A percentile compares a stretch with the other conserved stretches of the same genome.
Conservation (phyloP, 192 early-diverging fungal species). For the Lunasporangiospora selenospora region DNA sequence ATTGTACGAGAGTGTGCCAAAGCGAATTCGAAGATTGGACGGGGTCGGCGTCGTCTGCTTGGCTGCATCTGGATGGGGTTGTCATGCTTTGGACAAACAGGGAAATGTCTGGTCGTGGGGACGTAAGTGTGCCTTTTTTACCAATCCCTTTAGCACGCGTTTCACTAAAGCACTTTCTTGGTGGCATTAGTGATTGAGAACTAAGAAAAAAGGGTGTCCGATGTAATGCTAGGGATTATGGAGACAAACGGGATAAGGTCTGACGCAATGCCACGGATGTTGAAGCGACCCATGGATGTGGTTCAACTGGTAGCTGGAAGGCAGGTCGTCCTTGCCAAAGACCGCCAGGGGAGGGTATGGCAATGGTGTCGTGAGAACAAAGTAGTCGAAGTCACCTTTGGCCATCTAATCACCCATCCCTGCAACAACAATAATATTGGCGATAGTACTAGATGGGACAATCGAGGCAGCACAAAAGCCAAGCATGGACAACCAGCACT, state of each 20-base stretch:
- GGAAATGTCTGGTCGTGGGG: constrained; percentile 46
- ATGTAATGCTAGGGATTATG: constrained; percentile 46
- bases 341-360: constrained; percentile 29
- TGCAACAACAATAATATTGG: background rate
- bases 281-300: constrained; percentile 24
- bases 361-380: constrained; percentile 46
- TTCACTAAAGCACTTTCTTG: background rate
- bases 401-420: background rate
- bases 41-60: constrained; percentile 30
- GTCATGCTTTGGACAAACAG: constrained; percentile 30
- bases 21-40: constrained; percentile 27
- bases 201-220: too few relatives aligned
- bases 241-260: constrained; percentile 18
- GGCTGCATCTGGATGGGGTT: constrained; percentile 39
- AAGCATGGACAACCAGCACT: background rate
- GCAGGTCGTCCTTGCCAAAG: constrained; percentile 29
- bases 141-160: background rate
- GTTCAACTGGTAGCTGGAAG: constrained; percentile 21
- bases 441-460: too few relatives aligned
- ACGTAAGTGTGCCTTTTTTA: constrained; percentile 33
- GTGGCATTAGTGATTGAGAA: background rate
- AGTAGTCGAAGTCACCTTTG: constrained; percentile 18
- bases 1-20: constrained; percentile 39
- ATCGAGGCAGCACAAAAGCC: too few relatives aligned
- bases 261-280: constrained; percentile 35